Evolutionary conservation across 164 flowering plant genomes (phyloP), one percentile per base, ranked within the genome.

Genomic region (Aristolochia fimbriata): DNA sequence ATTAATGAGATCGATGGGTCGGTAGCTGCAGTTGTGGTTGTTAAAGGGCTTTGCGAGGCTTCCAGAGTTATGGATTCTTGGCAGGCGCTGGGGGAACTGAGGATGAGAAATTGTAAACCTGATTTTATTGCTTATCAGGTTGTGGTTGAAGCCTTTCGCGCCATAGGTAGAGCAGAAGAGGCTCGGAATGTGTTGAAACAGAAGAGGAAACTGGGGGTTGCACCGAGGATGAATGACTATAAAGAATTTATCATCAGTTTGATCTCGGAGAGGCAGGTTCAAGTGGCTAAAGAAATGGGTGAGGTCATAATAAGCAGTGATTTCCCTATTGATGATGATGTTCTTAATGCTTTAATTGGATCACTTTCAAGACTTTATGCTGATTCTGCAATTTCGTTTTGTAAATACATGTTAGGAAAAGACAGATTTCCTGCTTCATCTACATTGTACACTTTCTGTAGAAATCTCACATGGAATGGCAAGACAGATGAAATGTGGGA

Each of bases 101-200:
- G 97, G 60, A 74, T 23, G 24, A 78, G 96, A 64, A 81, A 58
- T 2, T 90, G 80, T 25, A 93, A 93, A 56, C 98, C 98, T 15
- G 98, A 93, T 80, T 93, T 93, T 68, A 83, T 92, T 72, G 93
- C 98, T 0, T 92, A 89, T 64, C 76, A 94, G 62, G 57, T 83
- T 65, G 84, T 87, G 5, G 83, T 85, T 0, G 94, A 87, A 73
- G 76, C 76, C n/a, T 79, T 83, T 57, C 66, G 77, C 53, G 66
- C 58, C 46, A 62, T 50, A 27, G 80, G 88, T 22, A 56, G 56
- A 63, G 67, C 67, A 47, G 75, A 51, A 46, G 88, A 92, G 55
- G 77, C 73, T 25, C 82, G 76, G 68, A 64, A 57, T 49, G 80
- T 80, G 23, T 71, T 87, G 77, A 92, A 87, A 76, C 83, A 63